Conservation (phyloP, 78 protist genomes). For the Dictyostelium citrinum region DNA sequence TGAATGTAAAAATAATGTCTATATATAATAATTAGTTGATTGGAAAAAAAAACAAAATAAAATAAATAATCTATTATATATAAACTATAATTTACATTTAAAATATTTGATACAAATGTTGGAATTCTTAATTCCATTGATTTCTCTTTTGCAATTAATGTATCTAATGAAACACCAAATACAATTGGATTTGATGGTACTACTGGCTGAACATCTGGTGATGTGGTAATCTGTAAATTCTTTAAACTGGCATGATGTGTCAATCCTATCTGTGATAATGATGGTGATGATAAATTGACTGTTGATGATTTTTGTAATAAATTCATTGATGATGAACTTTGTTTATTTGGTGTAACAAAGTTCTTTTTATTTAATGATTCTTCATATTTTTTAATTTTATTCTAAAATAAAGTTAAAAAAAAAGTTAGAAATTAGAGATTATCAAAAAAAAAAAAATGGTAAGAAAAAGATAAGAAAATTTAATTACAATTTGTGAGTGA, state of each 20-base stretch:
- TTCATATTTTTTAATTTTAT: slow-evolving; percentile 7
- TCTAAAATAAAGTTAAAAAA: background rate
- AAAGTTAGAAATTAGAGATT: no score
- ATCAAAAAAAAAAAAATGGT: background rate
- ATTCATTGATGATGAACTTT: background rate
- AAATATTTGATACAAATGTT: background rate
- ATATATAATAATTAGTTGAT: background rate
- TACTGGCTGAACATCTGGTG: background rate
- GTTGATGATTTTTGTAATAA: background rate
- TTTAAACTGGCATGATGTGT: background rate
- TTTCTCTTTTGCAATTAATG: slow-evolving; percentile 4
- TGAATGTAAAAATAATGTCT: slow-evolving; percentile 45
- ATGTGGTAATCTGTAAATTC: background rate
- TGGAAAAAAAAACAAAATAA: no score
- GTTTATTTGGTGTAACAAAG: background rate
- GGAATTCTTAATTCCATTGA: slow-evolving; percentile 8
- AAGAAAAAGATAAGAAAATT: background rate
- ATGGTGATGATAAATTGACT: background rate
- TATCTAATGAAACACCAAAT: slow-evolving; percentile 41
- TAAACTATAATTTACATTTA: background rate
- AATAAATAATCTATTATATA: background rate
- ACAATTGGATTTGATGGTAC: background rate
- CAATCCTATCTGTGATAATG: background rate
- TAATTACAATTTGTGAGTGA: no score
- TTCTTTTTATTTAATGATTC: background rate